A percentile compares a stretch with the other conserved stretches of the same genome.
Conservation (phyloP, 108 stramenopile species). For the Epithemia pelagica region DNA sequence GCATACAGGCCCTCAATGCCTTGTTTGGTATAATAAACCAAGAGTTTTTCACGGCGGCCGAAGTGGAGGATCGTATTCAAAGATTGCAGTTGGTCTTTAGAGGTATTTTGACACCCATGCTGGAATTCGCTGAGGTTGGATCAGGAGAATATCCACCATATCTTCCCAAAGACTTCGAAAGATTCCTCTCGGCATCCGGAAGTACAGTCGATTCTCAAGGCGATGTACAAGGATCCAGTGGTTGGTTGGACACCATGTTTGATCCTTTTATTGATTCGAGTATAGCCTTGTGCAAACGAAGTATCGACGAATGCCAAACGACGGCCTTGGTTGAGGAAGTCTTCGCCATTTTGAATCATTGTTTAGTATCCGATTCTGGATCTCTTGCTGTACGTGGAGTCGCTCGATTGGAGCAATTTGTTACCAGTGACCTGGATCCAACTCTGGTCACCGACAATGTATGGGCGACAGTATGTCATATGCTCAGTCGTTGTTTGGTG, state of each 20-base stretch:
- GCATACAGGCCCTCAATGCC: constrained; percentile 51
- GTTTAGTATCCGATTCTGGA: constrained; percentile 74
- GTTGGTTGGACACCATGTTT: constrained; percentile 76
- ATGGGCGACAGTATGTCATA: constrained; percentile 82
- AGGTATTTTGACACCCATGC: constrained; percentile 71
- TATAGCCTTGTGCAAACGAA: constrained; percentile 56
- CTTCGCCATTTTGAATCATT: constrained; percentile 78
- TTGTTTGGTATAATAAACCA: constrained; percentile 55
- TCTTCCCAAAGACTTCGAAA: constrained; percentile 70
- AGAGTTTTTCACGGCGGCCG: constrained; percentile 48
- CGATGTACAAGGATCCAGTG: not conserved
- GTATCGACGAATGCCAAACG: constrained; percentile 52
- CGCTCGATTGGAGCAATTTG: constrained; percentile 61
- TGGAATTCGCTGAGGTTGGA: constrained; percentile 65
- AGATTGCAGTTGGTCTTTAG: constrained; percentile 74
- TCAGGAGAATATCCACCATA: constrained; percentile 13
- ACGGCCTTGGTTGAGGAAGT: constrained; percentile 69
- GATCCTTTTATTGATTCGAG: constrained; percentile 75
- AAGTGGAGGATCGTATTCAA: constrained; percentile 49
- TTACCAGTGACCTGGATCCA: constrained; percentile 53
- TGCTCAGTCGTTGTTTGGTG: constrained; percentile 63
- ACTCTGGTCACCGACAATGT: constrained; percentile 51
- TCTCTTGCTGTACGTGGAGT: constrained; percentile 66
- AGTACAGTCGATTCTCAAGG: constrained; percentile 6
- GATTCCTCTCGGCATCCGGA: constrained; percentile 4